Evolutionary conservation across 495 filamentous ascomycete genomes (phyloP).

Genomic region (Penicillium angulare): DNA sequence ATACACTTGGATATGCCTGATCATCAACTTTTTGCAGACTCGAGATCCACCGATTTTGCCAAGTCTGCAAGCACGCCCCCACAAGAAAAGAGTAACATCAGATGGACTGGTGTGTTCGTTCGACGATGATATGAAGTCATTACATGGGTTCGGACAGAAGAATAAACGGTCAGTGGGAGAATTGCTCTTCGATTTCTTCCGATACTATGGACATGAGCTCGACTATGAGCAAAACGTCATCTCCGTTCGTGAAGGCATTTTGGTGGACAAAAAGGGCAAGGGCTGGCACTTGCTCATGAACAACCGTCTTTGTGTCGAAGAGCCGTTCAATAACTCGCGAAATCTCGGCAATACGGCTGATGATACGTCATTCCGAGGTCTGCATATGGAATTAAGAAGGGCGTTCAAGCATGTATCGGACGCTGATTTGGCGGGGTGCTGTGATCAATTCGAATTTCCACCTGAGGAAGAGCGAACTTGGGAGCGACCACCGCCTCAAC

Average conservation of each 20-base stretch:
- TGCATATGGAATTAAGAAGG: conserved; percentile 84
- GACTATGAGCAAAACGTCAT: conserved; percentile 82
- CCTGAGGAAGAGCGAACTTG: conserved; percentile 76
- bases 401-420: conserved; percentile 79
- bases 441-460: conserved; percentile 81
- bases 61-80: conserved; percentile 74
- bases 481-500: conserved; percentile 66
- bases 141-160: conserved; percentile 68
- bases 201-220: conserved; percentile 89
- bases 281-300: conserved; percentile 74
- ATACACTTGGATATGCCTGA: conserved; percentile 99
- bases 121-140: conserved; percentile 74
- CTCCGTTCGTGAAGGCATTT: conserved; percentile 79
- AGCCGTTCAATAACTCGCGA: conserved; percentile 91
- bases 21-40: conserved; percentile 92
- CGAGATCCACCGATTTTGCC: conserved; percentile 85
- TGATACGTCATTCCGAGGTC: conserved; percentile 84
- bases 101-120: conserved; percentile 71
- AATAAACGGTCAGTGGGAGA: conserved; percentile 83
- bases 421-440: conserved; percentile 74
- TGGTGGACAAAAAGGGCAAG: conserved; percentile 84
- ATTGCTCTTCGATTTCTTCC: conserved; percentile 90
- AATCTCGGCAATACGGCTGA: conserved; percentile 97
- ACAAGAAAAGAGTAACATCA: conserved; percentile 55
- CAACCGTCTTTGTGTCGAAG: conserved; percentile 89